Evolutionary conservation across 306 rosid genomes (phyloP).

Genomic region (Vigna unguiculata): DNA sequence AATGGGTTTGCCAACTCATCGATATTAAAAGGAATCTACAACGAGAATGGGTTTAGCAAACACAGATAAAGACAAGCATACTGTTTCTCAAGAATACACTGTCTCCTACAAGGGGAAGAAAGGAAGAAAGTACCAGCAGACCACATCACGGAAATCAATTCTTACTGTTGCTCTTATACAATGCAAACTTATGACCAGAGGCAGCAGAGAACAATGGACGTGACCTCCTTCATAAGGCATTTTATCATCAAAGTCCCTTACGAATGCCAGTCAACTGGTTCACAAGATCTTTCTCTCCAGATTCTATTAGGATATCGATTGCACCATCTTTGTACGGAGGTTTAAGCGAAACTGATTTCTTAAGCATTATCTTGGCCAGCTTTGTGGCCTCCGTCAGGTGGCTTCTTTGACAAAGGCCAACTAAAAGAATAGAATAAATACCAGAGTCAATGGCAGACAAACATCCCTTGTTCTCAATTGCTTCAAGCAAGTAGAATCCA

Average conservation of each 20-base stretch:
- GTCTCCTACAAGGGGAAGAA: background rate
- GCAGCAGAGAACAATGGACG: slow-evolving; percentile 11
- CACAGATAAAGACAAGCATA: background rate
- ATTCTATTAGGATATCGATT: slow-evolving; percentile 52
- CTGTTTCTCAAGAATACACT: slow-evolving; percentile 6
- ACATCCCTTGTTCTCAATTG: slow-evolving; percentile 62
- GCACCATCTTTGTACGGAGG: slow-evolving; percentile 52
- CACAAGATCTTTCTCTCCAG: slow-evolving; percentile 63
- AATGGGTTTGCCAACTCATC: no score
- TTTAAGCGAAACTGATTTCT: slow-evolving; percentile 59
- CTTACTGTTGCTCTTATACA: slow-evolving; percentile 6
- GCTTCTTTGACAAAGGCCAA: slow-evolving; percentile 65
- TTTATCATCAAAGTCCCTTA: slow-evolving; percentile 26
- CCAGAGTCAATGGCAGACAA: slow-evolving; percentile 67
- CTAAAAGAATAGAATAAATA: slow-evolving; percentile 63
- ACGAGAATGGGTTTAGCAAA: background rate
- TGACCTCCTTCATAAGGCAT: slow-evolving; percentile 20
- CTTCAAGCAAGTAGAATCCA: slow-evolving; percentile 68
- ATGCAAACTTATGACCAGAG: slow-evolving; percentile 17
- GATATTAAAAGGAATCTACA: no score
- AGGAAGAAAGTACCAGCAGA: background rate
- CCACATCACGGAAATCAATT: background rate
- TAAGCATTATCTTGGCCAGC: slow-evolving; percentile 70
- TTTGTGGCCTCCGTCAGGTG: slow-evolving; percentile 63
- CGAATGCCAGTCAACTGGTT: slow-evolving; percentile 46